phyloP scores from a whole-genome alignment of 164 flowering plant genomes.

The Paratinospora sagittata region DNA sequence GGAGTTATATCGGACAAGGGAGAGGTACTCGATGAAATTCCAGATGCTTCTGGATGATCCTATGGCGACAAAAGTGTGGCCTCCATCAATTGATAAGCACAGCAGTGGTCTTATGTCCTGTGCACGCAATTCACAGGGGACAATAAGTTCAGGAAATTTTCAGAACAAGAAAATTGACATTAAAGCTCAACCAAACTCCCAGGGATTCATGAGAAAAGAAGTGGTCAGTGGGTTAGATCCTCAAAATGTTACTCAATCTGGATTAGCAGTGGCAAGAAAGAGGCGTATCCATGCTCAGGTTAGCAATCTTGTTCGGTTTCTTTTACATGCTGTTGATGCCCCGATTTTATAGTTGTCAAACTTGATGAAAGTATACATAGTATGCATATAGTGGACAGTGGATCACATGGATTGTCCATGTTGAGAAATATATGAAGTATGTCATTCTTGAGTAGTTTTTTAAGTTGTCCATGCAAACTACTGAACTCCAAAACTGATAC shows the following conservation, averaged over 20 bases:
- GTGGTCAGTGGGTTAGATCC: constrained; percentile 54
- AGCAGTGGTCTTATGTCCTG: constrained; percentile 38
- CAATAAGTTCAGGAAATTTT: constrained; percentile 35
- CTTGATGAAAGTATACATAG: background rate
- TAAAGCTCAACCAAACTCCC: constrained; percentile 45
- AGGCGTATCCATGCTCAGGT: constrained; percentile 82
- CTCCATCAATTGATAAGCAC: constrained; percentile 47
- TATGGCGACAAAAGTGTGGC: constrained; percentile 32
- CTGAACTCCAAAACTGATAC: background rate
- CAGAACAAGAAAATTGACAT: constrained; percentile 44
- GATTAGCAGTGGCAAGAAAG: constrained; percentile 60
- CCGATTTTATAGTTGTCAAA: background rate
- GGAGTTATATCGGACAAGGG: constrained; percentile 63
- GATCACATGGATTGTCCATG: background rate
- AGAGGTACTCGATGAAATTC: constrained; percentile 61
- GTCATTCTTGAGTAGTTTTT: background rate
- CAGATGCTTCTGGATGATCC: constrained; percentile 55
- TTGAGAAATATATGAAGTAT: background rate
- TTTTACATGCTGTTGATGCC: background rate
- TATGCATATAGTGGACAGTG: background rate
- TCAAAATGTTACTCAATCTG: constrained; percentile 51
- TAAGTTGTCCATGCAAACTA: background rate
- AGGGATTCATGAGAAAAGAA: constrained; percentile 48
- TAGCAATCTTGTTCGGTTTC: constrained; percentile 10
- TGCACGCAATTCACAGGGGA: constrained; percentile 41